Percentiles rank a stretch among this genome's conserved stretches.
phyloP scores from a whole-genome alignment of 495 filamentous ascomycete genomes.

The Penicillium roqueforti region DNA sequence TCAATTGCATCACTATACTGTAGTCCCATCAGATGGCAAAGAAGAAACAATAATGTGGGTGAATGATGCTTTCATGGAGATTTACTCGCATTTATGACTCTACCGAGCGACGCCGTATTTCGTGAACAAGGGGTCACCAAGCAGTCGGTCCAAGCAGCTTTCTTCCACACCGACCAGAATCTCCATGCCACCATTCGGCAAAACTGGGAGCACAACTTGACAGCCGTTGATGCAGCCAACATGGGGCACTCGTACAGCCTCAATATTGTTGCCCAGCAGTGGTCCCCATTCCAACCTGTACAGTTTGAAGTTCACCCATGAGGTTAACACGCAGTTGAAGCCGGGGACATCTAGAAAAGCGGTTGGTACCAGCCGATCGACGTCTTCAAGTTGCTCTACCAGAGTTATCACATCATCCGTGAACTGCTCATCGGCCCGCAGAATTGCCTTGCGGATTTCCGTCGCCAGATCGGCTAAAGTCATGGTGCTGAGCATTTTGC shows the following conservation, averaged over 20 bases:
- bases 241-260: conserved; percentile 30
- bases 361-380: conserved; percentile 27
- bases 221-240: conserved; percentile 32
- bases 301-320: conserved; percentile 29
- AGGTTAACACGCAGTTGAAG: conserved; percentile 30
- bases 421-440: conserved; percentile 23
- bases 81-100: not conserved
- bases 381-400: conserved; percentile 21
- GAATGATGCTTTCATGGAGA: no score
- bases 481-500: conserved; percentile 13
- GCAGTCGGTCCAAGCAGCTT: conserved; percentile 20
- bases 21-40: no score
- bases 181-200: conserved; percentile 36
- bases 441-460: conserved; percentile 26
- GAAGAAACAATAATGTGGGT: no score
- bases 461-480: conserved; percentile 29
- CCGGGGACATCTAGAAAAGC: conserved; percentile 34
- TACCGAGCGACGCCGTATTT: conserved; percentile 25
- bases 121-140: conserved; percentile 26
- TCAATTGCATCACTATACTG: no score
- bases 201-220: conserved; percentile 31
- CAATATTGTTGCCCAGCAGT: conserved; percentile 27
- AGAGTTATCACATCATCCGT: conserved; percentile 25
- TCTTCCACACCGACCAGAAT: conserved; percentile 33
- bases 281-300: conserved; percentile 34